Evolutionary conservation across 345 rosid species (phyloP), one percentile per base, ranked within the genome.

Genomic region (Eucalyptus polyanthemos): DNA sequence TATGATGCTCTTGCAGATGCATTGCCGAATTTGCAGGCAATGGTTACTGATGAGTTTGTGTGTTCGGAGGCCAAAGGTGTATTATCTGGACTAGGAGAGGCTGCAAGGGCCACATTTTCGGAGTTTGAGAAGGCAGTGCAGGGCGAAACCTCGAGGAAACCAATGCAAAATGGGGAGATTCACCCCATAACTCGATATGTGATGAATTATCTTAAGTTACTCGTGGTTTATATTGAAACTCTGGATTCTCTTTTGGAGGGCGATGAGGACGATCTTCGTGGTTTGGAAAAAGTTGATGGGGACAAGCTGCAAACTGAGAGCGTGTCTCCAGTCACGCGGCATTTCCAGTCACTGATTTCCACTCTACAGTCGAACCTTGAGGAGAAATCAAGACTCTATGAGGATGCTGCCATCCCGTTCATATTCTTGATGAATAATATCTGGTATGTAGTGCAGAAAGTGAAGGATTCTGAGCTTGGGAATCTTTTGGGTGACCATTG

Each of bases 101-200:
- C 99, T 10, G 99, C 96, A 1, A 95, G 92, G 60, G 99, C 99
- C 72, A 98, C 99, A 49, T 96, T 98, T 87, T 93, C 93, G 5
- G 99, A 94, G 95, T 98, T 98, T 91, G 98, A 96, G 96, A 98
- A 94, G 91, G 96, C 95, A 40, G 97, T 98, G 86, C 89, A 88
- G 93, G 92, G 92, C 40, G 99, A 98, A 90, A 91, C 95, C 29
- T 97, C 99, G 0, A 97, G 89, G 94, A 97, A 92, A 91, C 98
- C 99, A 16, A 95, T 96, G 90, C 94, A 91, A 81, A 92, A 94
- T 31, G 99, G 99, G 56, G 99, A 97, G 93, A 97, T 98, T 90
- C 99, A 98, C 94, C 99, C 99, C 0, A 95, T 97, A 89, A 95
- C 99, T 10, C 96, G 99, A 7, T 98, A 97, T 81, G 98, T 98